Evolutionary conservation across 129 eudicot genomes (phyloP).

Genomic region (Chrysanthemum seticuspe): DNA sequence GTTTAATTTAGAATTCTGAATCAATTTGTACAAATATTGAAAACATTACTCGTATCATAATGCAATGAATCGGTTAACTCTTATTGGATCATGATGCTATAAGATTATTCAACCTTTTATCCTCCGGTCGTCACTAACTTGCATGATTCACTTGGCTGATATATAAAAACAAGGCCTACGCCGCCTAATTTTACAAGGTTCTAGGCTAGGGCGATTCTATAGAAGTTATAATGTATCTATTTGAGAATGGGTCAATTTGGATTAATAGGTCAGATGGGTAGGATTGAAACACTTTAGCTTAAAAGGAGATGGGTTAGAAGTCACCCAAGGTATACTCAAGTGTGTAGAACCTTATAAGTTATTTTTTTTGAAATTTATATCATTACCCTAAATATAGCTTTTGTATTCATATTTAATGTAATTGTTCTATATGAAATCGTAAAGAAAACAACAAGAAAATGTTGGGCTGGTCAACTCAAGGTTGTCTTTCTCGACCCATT

Average conservation of each 20-base stretch:
- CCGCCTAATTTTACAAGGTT: not conserved
- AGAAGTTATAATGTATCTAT: not conserved
- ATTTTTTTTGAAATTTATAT: not conserved
- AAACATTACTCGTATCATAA: not conserved
- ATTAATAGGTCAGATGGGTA: not conserved
- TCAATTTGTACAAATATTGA: not conserved
- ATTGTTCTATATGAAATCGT: too few species aligned
- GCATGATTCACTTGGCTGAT: too few species aligned
- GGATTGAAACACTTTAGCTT: not conserved
- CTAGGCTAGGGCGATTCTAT: not conserved
- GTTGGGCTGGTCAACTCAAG: too few species aligned
- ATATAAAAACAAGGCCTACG: not conserved
- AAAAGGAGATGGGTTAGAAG: not conserved
- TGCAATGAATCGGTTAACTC: constrained; percentile 5
- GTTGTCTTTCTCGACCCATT: too few species aligned
- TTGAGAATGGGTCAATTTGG: not conserved
- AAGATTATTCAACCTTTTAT: not conserved
- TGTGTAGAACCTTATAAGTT: not conserved
- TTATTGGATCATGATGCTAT: not conserved
- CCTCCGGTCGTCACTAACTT: too few species aligned
- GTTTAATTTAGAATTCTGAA: too few species aligned
- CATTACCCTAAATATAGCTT: not conserved
- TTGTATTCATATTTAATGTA: not conserved
- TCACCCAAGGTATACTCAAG: not conserved
- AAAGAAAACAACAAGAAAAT: too few species aligned